A percentile compares a stretch with the other conserved stretches of the same genome.
Evolutionary conservation across 192 early-diverging fungal species (phyloP).

Genomic region (Backusella morwellensis): DNA sequence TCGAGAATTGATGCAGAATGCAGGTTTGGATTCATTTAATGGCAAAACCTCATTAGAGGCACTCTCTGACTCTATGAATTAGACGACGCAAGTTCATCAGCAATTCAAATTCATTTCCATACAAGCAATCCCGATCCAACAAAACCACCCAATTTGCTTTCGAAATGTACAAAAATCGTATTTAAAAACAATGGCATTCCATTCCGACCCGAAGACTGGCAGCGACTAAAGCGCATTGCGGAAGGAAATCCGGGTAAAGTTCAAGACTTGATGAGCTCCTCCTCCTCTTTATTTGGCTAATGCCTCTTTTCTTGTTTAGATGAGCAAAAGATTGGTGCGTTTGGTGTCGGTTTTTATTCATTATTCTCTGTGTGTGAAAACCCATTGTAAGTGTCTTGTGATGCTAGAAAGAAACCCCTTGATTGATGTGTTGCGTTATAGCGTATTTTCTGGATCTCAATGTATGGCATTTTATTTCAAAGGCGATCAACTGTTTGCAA

Average conservation of each 20-base stretch:
- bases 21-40: slow-evolving; percentile 33
- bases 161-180: slow-evolving; percentile 45
- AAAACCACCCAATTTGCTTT: slow-evolving; percentile 38
- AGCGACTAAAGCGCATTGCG: slow-evolving; percentile 78
- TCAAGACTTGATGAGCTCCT: background rate
- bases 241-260: slow-evolving; percentile 87
- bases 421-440: slow-evolving; percentile 10
- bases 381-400: slow-evolving; percentile 63
- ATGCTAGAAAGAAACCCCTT: background rate
- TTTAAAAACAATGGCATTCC: slow-evolving; percentile 86
- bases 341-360: slow-evolving; percentile 86
- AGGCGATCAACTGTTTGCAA: slow-evolving; percentile 84
- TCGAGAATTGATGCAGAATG: slow-evolving; percentile 73
- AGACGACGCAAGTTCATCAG: slow-evolving; percentile 73
- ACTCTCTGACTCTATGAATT: slow-evolving; percentile 25
- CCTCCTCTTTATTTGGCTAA: background rate
- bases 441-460: slow-evolving; percentile 67
- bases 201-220: slow-evolving; percentile 83
- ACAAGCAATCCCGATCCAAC: slow-evolving; percentile 28
- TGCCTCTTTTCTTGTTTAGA: slow-evolving; percentile 9
- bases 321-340: slow-evolving; percentile 70
- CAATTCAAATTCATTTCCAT: slow-evolving; percentile 58
- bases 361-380: slow-evolving; percentile 88
- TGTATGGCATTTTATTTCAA: slow-evolving; percentile 91
- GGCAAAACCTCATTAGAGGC: background rate